Evolutionary conservation across 1,284 basidiomycete genomes (phyloP).

Genomic region (Chalciporus sp.): DNA sequence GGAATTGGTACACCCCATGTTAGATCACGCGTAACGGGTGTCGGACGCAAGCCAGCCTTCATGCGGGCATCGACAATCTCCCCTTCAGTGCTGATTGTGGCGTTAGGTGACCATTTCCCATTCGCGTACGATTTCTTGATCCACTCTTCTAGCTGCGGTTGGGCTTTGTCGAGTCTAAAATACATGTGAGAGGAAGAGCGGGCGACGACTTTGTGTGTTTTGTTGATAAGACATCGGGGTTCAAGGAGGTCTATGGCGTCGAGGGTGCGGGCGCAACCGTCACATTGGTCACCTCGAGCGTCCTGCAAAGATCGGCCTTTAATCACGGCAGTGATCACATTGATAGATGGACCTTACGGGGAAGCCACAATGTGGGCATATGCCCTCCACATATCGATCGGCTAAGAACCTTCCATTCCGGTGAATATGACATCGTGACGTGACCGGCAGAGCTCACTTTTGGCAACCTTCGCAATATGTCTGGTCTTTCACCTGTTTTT

Average conservation of each 20-base stretch:
- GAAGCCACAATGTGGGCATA: slow-evolving; percentile 87
- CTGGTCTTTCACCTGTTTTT: slow-evolving; percentile 86
- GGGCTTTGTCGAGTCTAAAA: slow-evolving; percentile 83
- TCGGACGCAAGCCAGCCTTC: slow-evolving; percentile 85
- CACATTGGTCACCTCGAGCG: slow-evolving; percentile 98
- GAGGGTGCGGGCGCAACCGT: slow-evolving; percentile 89
- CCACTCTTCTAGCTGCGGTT: slow-evolving; percentile 88
- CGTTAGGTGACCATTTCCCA: slow-evolving; percentile 92
- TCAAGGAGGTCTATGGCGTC: slow-evolving; percentile 94
- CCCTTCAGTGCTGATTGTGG: slow-evolving; percentile 85
- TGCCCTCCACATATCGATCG: slow-evolving; percentile 94
- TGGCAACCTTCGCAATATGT: slow-evolving; percentile 91
- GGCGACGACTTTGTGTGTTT: slow-evolving; percentile 76
- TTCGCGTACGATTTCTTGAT: slow-evolving; percentile 78
- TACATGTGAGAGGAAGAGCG: slow-evolving; percentile 94
- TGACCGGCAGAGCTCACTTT: slow-evolving; percentile 51
- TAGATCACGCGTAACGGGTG: slow-evolving; percentile 92
- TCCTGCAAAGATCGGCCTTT: slow-evolving; percentile 54
- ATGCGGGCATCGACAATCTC: slow-evolving; percentile 91
- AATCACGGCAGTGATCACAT: not conserved
- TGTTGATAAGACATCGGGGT: slow-evolving; percentile 92
- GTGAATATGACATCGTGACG: not conserved
- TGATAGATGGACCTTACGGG: slow-evolving; percentile 51
- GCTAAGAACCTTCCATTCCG: slow-evolving; percentile 74
- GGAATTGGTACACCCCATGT: slow-evolving; percentile 97